phyloP scores from a whole-genome alignment of 441 rosid species.

The Kokia cookei region DNA sequence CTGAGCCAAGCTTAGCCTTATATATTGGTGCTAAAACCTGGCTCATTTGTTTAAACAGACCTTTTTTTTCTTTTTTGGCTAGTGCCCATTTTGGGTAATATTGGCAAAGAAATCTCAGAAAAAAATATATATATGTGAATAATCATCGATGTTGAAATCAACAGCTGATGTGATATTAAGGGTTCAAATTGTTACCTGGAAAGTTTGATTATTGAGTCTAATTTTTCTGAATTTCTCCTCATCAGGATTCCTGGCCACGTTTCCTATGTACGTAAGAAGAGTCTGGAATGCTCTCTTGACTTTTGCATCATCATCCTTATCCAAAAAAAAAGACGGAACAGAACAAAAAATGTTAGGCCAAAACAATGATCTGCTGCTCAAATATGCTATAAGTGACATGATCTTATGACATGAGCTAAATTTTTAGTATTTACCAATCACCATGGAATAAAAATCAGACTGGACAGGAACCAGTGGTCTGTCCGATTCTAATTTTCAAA shows the following conservation, averaged over 20 bases:
- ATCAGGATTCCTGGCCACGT: constrained; percentile 78
- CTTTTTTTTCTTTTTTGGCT: too few relatives aligned
- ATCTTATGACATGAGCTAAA: background rate
- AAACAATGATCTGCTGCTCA: background rate
- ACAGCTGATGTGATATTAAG: background rate
- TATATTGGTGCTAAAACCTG: too few relatives aligned
- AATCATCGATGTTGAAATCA: background rate
- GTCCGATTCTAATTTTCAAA: background rate
- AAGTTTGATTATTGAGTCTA: constrained; percentile 73
- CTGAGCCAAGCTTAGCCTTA: too few relatives aligned
- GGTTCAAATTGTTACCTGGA: constrained; percentile 56
- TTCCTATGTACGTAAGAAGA: constrained; percentile 80
- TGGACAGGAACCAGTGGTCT: background rate
- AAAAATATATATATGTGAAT: background rate
- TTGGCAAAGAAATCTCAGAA: too few relatives aligned
- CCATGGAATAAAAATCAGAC: background rate
- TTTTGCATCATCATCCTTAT: constrained; percentile 82
- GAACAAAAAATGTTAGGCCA: background rate
- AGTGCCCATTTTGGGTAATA: too few relatives aligned
- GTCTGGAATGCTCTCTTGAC: constrained; percentile 96
- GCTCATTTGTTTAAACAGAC: too few relatives aligned
- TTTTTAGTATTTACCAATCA: background rate
- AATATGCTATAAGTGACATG: background rate
- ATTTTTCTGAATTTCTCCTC: constrained; percentile 96
- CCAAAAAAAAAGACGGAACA: background rate